These are phyloP conservation scores for Allomyces macrogynus DNA, from an alignment of 192 early-diverging fungal genomes.

Conservation along the genomic window DNA sequence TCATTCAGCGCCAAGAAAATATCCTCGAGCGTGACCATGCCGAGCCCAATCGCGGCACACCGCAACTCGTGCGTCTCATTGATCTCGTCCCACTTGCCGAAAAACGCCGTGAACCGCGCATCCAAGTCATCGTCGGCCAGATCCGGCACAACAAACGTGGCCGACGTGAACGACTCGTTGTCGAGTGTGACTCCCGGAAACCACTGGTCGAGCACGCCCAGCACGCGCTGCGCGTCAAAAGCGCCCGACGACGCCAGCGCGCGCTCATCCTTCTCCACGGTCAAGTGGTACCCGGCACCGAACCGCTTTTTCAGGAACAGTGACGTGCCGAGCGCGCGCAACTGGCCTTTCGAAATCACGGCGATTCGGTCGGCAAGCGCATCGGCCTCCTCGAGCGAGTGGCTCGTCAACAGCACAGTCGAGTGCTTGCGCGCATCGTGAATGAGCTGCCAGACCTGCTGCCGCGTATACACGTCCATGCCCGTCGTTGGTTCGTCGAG, in stretches of 20 bases:
- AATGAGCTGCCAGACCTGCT: constrained; percentile 34
- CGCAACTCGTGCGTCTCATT: constrained; percentile 1
- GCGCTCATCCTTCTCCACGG: constrained; percentile 16
- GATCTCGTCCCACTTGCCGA: not conserved
- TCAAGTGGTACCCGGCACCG: constrained; percentile 33
- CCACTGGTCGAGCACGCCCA: not conserved
- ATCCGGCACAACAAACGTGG: not conserved
- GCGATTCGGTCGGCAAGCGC: constrained; percentile 19
- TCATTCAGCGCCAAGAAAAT: not conserved
- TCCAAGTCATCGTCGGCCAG: not conserved
- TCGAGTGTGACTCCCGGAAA: not conserved
- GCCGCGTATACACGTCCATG: constrained; percentile 27
- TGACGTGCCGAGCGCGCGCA: constrained; percentile 27
- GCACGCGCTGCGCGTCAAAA: not conserved
- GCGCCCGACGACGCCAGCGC: not conserved
- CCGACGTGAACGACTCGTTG: not conserved
- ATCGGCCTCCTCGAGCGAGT: constrained; percentile 13
- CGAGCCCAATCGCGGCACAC: constrained; percentile 7
- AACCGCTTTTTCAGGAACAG: constrained; percentile 34
- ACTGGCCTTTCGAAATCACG: constrained; percentile 22
- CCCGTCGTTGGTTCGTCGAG: constrained; percentile 41
- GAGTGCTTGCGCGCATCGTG: constrained; percentile 19
- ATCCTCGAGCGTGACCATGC: constrained; percentile 3
- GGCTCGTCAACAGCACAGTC: constrained; percentile 36
- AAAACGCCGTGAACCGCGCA: not conserved